These are phyloP conservation scores for Yamadazyma pseudoaaseri DNA, from an alignment of 1,139 yeast genomes.

Conservation along the genomic window DNA sequence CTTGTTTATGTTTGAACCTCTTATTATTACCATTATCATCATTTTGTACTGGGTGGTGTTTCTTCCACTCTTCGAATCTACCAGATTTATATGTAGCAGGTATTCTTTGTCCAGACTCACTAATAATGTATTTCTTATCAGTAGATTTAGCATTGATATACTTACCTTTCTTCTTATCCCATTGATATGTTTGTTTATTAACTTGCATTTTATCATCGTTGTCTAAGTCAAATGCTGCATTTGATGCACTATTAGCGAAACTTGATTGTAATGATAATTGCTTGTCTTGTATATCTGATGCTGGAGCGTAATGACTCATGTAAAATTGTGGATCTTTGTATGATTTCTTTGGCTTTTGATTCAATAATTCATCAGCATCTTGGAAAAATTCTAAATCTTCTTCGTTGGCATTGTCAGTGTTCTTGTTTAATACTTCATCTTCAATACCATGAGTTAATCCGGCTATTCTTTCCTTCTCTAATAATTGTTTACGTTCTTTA, in stretches of 20 bases:
- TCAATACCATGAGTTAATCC: slow-evolving; percentile 74
- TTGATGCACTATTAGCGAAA: slow-evolving; percentile 80
- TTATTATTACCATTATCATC: slow-evolving; percentile 25
- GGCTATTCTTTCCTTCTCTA: slow-evolving; percentile 73
- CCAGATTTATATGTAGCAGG: slow-evolving; percentile 95
- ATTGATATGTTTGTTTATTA: slow-evolving; percentile 72
- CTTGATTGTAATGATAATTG: slow-evolving; percentile 64
- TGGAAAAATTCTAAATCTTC: slow-evolving; percentile 57
- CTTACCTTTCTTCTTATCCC: slow-evolving; percentile 95
- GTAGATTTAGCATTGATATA: slow-evolving; percentile 80
- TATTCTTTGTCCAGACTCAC: slow-evolving; percentile 90
- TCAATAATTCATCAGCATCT: slow-evolving; percentile 56
- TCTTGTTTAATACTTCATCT: slow-evolving; percentile 61
- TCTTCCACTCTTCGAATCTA: slow-evolving; percentile 87
- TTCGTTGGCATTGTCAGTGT: slow-evolving; percentile 37
- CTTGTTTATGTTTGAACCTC: slow-evolving; percentile 70
- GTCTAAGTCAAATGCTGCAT: slow-evolving; percentile 81
- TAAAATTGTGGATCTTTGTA: slow-evolving; percentile 82
- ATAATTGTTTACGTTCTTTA: slow-evolving; percentile 61
- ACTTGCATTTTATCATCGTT: slow-evolving; percentile 71
- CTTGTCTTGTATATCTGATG: slow-evolving; percentile 76
- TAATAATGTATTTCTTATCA: slow-evolving; percentile 83
- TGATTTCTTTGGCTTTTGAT: slow-evolving; percentile 36
- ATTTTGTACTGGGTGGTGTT: slow-evolving; percentile 34
- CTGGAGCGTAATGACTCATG: slow-evolving; percentile 89